A percentile compares a stretch with the other conserved stretches of the same genome.
Conservation (phyloP, 306 rosid genomes). For the Vigna nakashimae region DNA sequence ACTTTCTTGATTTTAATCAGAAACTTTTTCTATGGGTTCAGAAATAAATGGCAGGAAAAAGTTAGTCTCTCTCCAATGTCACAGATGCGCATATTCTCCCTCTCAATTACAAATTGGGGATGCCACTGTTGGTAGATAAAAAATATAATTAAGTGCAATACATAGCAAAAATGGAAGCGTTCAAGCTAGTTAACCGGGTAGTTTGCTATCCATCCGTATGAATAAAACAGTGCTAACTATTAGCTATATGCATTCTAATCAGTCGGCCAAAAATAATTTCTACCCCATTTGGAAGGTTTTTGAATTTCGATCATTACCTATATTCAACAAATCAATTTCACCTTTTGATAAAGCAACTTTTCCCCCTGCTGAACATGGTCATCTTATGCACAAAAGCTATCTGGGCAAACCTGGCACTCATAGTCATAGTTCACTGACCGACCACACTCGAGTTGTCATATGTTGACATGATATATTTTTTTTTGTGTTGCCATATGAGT, state of each 20-base stretch:
- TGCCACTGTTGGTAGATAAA: slow-evolving; percentile 27
- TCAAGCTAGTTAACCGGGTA: background rate
- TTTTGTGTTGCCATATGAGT: background rate
- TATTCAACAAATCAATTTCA: slow-evolving; percentile 50
- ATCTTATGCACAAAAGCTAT: slow-evolving; percentile 37
- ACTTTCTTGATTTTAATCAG: slow-evolving; percentile 35
- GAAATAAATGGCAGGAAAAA: slow-evolving; percentile 31
- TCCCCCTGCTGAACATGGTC: slow-evolving; percentile 35
- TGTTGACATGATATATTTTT: background rate
- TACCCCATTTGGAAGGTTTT: slow-evolving; percentile 50
- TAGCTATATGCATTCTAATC: slow-evolving; percentile 24
- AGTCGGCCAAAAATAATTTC: slow-evolving; percentile 41
- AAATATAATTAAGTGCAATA: background rate
- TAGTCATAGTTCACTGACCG: slow-evolving; percentile 38
- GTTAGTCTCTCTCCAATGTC: slow-evolving; percentile 13
- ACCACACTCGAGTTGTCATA: slow-evolving; percentile 39
- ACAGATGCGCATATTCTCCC: slow-evolving; percentile 39
- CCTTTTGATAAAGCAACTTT: slow-evolving; percentile 55
- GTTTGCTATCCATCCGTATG: slow-evolving; percentile 25
- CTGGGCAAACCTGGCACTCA: slow-evolving; percentile 9
- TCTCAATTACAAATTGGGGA: slow-evolving; percentile 28
- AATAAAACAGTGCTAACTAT: slow-evolving; percentile 45
- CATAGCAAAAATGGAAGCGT: slow-evolving; percentile 44
- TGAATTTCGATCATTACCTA: slow-evolving; percentile 45
- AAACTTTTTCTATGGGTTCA: slow-evolving; percentile 7